These are phyloP conservation scores for sweet orange (Citrus sinensis) DNA, from an alignment of 345 rosid genomes.

Conservation along the genomic window DNA sequence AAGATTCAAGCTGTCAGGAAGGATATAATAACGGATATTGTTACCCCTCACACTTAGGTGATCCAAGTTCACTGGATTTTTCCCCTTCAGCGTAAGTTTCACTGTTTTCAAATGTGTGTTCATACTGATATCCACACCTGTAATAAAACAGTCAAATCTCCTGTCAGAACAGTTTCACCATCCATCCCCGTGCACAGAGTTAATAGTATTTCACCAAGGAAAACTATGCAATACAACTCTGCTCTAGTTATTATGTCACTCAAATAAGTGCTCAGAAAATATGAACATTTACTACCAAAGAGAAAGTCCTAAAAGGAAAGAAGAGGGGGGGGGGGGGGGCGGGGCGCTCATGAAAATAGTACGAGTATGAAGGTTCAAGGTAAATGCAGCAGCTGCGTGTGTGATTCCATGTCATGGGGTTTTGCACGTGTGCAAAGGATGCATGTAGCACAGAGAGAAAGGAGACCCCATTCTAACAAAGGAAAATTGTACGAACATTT, in stretches of 20 bases:
- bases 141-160: conserved; percentile 7
- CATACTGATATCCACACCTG: conserved; percentile 98
- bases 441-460: neutral
- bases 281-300: neutral
- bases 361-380: neutral
- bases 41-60: conserved; percentile 94
- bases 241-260: neutral
- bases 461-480: neutral
- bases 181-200: neutral
- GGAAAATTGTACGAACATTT: neutral
- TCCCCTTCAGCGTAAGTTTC: conserved; percentile 87
- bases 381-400: neutral
- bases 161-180: neutral
- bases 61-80: conserved; percentile 82
- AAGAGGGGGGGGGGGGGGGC: too few species aligned
- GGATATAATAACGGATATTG: conserved; percentile 93
- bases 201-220: neutral
- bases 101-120: conserved; percentile 96
- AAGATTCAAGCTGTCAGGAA: conserved; percentile 97
- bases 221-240: neutral
- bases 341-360: neutral
- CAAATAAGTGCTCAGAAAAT: neutral
- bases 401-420: too few species aligned
- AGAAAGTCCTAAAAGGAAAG: neutral
- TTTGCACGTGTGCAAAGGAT: too few species aligned